These are phyloP conservation scores for Lactarius akahatsu DNA, from an alignment of 768 basidiomycete genomes.

Conservation along the genomic window DNA sequence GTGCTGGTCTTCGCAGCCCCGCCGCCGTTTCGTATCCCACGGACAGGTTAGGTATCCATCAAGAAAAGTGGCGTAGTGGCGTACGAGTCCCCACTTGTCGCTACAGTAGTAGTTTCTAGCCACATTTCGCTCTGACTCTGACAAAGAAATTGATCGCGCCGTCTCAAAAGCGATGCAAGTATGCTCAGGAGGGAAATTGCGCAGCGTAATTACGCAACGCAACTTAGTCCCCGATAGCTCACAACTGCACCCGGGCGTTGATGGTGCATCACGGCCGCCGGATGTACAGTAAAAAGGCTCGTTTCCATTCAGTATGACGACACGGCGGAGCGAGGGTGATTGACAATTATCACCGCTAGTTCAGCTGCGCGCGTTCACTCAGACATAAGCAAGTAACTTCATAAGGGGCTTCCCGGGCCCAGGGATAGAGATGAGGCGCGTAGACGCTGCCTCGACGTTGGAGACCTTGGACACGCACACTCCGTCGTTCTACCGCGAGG, in stretches of 20 bases:
- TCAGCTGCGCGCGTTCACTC: not conserved
- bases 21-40: not conserved
- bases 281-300: not conserved
- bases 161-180: not conserved
- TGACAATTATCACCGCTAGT: not conserved
- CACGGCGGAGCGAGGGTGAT: not conserved
- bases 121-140: not conserved
- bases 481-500: not conserved
- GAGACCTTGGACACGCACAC: not conserved
- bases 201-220: no score
- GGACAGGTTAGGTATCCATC: not conserved
- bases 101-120: not conserved
- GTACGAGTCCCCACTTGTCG: not conserved
- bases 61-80: not conserved
- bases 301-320: not conserved
- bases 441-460: constrained; percentile 2
- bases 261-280: not conserved
- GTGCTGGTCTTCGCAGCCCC: not conserved
- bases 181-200: not conserved
- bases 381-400: not conserved
- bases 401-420: not conserved
- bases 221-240: not conserved
- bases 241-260: not conserved
- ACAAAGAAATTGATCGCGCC: not conserved
- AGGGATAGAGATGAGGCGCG: not conserved